phyloP scores from a whole-genome alignment of 768 basidiomycete genomes.

The Phylloporus sp. region DNA sequence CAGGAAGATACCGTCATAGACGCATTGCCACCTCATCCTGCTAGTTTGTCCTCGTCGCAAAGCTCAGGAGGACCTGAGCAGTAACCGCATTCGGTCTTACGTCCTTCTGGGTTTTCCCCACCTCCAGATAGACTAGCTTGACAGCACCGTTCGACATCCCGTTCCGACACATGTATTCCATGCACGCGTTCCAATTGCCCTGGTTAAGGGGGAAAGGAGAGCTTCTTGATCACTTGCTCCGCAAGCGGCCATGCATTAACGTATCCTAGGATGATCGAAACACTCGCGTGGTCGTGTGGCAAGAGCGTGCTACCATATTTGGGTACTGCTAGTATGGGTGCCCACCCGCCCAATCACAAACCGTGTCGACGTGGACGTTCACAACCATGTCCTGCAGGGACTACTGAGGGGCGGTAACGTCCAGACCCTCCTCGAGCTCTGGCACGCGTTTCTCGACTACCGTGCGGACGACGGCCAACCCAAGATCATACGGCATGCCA shows the following conservation, averaged over 20 bases:
- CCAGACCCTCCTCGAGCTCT: conserved; percentile 45
- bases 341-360: too few species aligned
- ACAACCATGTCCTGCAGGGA: conserved; percentile 45
- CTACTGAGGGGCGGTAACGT: conserved; percentile 43
- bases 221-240: conserved; percentile 48
- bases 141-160: conserved; percentile 63
- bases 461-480: conserved; percentile 29
- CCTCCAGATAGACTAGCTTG: conserved; percentile 56
- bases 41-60: conserved; percentile 41
- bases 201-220: conserved; percentile 52
- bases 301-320: too few species aligned
- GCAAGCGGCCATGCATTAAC: conserved; percentile 49
- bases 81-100: conserved; percentile 47
- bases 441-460: conserved; percentile 48
- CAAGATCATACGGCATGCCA: conserved; percentile 27
- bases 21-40: conserved; percentile 43
- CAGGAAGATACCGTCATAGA: conserved; percentile 39
- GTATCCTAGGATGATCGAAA: conserved; percentile 78
- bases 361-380: conserved; percentile 41
- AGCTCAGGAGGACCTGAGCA: conserved; percentile 49
- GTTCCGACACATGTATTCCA: conserved; percentile 82
- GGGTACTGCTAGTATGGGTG: too few species aligned
- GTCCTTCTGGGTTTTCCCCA: conserved; percentile 44
- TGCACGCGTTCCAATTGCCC: conserved; percentile 74
- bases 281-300: conserved; percentile 56